These are phyloP conservation scores for Alternaria conjuncta DNA, from an alignment of 2,329 filamentous ascomycete species.

Conservation along the genomic window DNA sequence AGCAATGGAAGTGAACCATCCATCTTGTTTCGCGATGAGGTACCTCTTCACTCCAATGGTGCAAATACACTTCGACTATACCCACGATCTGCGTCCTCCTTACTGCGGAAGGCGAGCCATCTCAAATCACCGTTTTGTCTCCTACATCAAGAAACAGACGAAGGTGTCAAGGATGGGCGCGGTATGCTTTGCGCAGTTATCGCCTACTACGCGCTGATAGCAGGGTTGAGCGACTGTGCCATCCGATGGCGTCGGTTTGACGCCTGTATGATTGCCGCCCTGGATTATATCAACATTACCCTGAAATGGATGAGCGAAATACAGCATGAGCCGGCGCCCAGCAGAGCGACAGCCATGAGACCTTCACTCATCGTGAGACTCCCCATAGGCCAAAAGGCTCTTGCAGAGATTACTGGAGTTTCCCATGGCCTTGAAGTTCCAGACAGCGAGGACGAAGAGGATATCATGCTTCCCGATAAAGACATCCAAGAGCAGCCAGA, in stretches of 20 bases:
- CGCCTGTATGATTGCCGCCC: neutral
- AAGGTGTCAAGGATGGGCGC: neutral
- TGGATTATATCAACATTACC: neutral
- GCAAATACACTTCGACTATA: neutral
- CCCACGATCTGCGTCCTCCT: neutral
- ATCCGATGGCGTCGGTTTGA: neutral
- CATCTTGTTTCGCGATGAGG: neutral
- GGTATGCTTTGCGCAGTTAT: neutral
- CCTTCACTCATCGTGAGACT: neutral
- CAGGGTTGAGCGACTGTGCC: neutral
- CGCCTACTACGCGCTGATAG: neutral
- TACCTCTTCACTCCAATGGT: accelerated
- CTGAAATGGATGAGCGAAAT: neutral
- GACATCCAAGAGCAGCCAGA: neutral
- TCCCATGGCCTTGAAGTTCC: neutral
- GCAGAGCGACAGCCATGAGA: neutral
- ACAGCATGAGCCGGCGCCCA: neutral
- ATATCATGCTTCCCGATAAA: neutral
- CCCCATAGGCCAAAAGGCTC: neutral
- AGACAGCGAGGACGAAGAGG: neutral
- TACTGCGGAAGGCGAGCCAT: neutral
- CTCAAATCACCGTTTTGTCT: neutral
- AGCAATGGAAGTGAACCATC: neutral
- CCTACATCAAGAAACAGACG: neutral
- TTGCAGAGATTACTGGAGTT: neutral